Base-by-base conservation (phyloP, 1,139 yeast genomes). In the Geotrichum restrictum region DNA sequence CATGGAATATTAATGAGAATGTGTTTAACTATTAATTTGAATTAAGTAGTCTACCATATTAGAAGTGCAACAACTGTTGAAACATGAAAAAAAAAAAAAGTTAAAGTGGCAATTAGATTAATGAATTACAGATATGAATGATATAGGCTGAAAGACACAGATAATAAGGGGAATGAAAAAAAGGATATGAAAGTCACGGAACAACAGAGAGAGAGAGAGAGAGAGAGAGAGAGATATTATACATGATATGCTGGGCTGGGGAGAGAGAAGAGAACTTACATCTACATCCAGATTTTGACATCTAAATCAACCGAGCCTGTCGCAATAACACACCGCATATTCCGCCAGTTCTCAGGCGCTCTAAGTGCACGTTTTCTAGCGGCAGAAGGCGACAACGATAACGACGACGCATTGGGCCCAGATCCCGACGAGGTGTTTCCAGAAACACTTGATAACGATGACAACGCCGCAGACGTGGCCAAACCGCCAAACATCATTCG, bases 261-360 rank as follows among this genome's bases (percentile, higher is more conserved):
- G 18, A 14, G 11, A 6, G 37, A 33, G 11, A 33, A 6, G 11
- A 33, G 18, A 14, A 11, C 37, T 33, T 33, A 13, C n/a, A 33
- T 6, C 48, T 43, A 54, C 57, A 54, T 54, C 98, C 98, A 93
- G 4, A 93, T 72, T 63, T 87, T 88, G 53, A 93, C 85, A 0
- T 91, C 84, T 32, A 85, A 73, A 65, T 93, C 98, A 3, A 83
- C 79, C 1, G 94, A 82, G 0, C 98, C 98, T 0, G 96, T 85
- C 7, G 83, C 96, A 65, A 88, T 56, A 13, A 68, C 66, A 49
- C 72, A 68, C 38, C 72, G 57, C 48, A 67, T 60, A 43, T 57
- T 57, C 11, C 58, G 56, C 22, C 56, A 49, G 36, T 55, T 51
- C 44, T 37, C 54, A 36, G 55, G 53, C 36, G 49, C 42, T 41